phyloP scores from a whole-genome alignment of 2,329 filamentous ascomycete species.

The Aspergillus sp. region DNA sequence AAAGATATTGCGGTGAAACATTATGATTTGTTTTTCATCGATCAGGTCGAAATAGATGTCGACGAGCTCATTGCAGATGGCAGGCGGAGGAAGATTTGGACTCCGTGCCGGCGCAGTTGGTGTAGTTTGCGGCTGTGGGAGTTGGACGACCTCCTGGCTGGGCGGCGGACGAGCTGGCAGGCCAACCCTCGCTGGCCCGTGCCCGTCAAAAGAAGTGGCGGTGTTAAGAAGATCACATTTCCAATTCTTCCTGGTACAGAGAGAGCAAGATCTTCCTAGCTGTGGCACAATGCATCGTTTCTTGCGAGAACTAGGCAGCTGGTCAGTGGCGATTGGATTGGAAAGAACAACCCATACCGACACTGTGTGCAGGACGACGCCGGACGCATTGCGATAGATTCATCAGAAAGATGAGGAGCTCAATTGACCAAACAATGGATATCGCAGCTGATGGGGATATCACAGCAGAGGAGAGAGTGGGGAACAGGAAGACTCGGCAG shows the following conservation, averaged over 20 bases:
- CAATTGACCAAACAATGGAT: too few relatives aligned
- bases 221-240: background rate
- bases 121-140: background rate
- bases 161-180: background rate
- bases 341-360: background rate
- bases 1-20: conserved; percentile 8
- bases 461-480: too few relatives aligned
- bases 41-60: conserved; percentile 13
- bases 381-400: background rate
- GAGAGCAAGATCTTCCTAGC: background rate
- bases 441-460: too few relatives aligned
- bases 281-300: background rate
- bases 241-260: background rate
- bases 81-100: background rate
- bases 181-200: background rate
- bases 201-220: background rate
- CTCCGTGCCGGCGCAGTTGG: background rate
- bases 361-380: conserved; percentile 11
- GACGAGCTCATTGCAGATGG: conserved; percentile 10
- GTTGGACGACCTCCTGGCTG: background rate
- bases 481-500: background rate
- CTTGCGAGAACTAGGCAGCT: conserved; percentile 7
- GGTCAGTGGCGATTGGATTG: background rate
- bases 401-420: background rate
- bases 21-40: conserved; percentile 12